phyloP scores from a whole-genome alignment of 1,284 basidiomycete genomes.

The Irpex sp. region DNA sequence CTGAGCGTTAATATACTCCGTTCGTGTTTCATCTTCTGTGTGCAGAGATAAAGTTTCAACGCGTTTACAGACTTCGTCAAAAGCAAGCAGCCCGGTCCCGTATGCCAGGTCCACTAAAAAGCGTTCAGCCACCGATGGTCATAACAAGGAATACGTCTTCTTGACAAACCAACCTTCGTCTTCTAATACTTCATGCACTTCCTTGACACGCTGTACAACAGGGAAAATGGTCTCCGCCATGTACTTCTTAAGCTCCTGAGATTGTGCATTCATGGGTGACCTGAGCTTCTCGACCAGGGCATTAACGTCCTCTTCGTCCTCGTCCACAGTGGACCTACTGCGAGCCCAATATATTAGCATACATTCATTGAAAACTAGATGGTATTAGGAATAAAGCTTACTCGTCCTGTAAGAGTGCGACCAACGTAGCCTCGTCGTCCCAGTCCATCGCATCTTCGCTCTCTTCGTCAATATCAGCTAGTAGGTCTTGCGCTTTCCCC shows the following conservation, averaged over 20 bases:
- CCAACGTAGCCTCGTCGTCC: slow-evolving; percentile 52
- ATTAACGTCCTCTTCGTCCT: slow-evolving; percentile 30
- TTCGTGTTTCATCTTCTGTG: slow-evolving; percentile 38
- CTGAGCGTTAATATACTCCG: slow-evolving; percentile 33
- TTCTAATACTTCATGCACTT: slow-evolving; percentile 36
- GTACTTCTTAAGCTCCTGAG: slow-evolving; percentile 39
- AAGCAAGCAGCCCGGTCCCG: slow-evolving; percentile 40
- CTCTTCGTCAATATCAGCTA: slow-evolving; percentile 22
- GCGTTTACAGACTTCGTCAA: slow-evolving; percentile 50
- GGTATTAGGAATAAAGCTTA: slow-evolving; percentile 17
- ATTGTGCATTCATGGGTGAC: slow-evolving; percentile 38
- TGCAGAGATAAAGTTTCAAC: slow-evolving; percentile 38
- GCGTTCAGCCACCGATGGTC: background rate
- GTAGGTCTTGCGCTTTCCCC: background rate
- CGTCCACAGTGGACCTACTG: slow-evolving; percentile 1
- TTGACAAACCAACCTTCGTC: slow-evolving; percentile 25
- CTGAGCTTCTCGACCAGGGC: slow-evolving; percentile 44
- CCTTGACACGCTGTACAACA: slow-evolving; percentile 43
- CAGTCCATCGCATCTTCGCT: slow-evolving; percentile 37
- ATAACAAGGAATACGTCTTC: background rate
- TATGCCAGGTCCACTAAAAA: slow-evolving; percentile 38
- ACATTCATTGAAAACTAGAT: background rate
- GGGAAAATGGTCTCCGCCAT: slow-evolving; percentile 48
- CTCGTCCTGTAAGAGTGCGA: slow-evolving; percentile 46
- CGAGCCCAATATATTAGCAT: background rate